Base-by-base conservation (phyloP, 768 basidiomycete genomes). In the Lactifluus hygrophoroides region DNA sequence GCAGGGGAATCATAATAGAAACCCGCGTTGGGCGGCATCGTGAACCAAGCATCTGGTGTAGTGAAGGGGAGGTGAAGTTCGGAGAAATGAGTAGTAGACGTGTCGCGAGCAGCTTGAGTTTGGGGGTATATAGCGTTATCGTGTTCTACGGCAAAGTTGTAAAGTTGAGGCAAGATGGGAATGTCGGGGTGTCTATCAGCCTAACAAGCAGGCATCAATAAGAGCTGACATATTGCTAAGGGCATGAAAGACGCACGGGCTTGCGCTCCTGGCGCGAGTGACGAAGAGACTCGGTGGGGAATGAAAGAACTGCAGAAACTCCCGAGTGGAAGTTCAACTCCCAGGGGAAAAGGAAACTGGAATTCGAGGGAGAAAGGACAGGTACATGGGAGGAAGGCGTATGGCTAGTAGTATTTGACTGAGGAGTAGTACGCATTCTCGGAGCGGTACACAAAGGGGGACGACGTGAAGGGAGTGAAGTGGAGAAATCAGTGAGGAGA, bases 131-230 rank as follows among this genome's bases (percentile, higher is more conserved):
- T 35, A 19, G 42, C 16, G 28, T 59, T 54, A 34, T 54, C 52
- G 14, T 37, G 47, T 19, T 59, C 58, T 16, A 54, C 34, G 19
- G 47, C 40, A 50, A 44, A 59, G 47, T 59, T 53, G 13, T 43
- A 48, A 10, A 59, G 32, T 4, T 46, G 23, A n/a, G 25, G 42
- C 4, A 35, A 10, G 14, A 9, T 21, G 21, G 46, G 23, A 14
- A 25, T 16, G 19, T 34, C 23, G 25, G 25, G 21, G 3, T 17
- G 34, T 44, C 34, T 37, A 49, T 30, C 47, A 54, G 11, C 37
- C 58, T 54, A 44, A 7, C 2, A 21, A 48, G 42, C 37, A 40
- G 25, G 34, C 4, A 25, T 50, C 35, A n/a, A 30, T 44, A 27
- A 14, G 23, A 9, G 40, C 13, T 6, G 8, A 2, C 8, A 30